Percentiles rank a stretch among this genome's conserved stretches.
Evolutionary conservation across 192 early-diverging fungal genomes (phyloP).

Genomic region (Dimargaris verticillata): DNA sequence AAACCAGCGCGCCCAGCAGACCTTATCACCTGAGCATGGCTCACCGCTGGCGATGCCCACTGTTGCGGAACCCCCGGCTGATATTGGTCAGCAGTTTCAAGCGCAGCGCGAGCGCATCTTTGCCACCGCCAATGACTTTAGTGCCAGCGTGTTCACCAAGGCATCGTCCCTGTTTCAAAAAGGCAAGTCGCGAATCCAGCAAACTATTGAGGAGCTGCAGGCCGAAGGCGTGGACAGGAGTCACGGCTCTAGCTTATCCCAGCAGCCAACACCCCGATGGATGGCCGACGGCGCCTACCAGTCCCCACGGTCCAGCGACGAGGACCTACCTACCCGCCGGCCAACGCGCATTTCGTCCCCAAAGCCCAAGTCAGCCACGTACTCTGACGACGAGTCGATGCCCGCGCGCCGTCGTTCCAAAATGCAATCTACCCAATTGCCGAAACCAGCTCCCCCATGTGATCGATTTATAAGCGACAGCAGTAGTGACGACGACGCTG

Average conservation of each 20-base stretch:
- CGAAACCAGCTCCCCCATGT: no score
- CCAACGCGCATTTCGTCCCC: background rate
- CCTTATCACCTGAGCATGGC: background rate
- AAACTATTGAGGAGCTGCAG: conserved; percentile 11
- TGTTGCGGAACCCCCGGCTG: background rate
- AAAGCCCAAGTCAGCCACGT: background rate
- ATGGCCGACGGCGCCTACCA: background rate
- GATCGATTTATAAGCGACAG: no score
- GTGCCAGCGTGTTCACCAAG: conserved; percentile 26
- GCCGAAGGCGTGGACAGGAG: background rate
- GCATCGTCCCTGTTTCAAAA: conserved; percentile 30
- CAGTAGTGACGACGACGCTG: conserved; percentile 2
- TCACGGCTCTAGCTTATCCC: background rate
- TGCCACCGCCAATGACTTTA: conserved; percentile 27
- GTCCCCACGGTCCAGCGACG: background rate
- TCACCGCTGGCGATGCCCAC: background rate
- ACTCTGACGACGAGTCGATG: background rate
- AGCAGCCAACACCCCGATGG: background rate
- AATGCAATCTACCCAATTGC: no score
- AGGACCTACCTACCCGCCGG: background rate
- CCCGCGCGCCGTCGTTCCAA: background rate
- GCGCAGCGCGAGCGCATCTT: conserved; percentile 13
- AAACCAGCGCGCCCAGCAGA: conserved; percentile 16
- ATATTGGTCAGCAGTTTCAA: conserved; percentile 1
- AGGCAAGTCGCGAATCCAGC: conserved; percentile 19